Evolutionary conservation across 768 basidiomycete species (phyloP).

Genomic region (Russula dissimulans): DNA sequence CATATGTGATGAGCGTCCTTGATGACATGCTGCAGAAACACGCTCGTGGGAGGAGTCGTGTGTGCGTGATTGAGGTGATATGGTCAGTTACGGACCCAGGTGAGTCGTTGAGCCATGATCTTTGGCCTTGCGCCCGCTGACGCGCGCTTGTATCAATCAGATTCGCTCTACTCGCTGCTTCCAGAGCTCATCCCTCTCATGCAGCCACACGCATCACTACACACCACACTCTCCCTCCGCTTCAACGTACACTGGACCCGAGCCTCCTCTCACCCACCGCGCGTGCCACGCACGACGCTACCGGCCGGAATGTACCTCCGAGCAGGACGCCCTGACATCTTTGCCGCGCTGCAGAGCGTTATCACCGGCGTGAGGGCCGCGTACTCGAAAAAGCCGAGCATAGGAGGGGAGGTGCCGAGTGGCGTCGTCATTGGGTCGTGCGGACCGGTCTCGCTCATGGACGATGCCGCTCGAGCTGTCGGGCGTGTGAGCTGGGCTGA

Average conservation of each 20-base stretch:
- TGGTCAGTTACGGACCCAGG: slow-evolving; percentile 43
- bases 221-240: slow-evolving; percentile 27
- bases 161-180: slow-evolving; percentile 31
- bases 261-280: slow-evolving; percentile 21
- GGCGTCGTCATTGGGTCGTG: slow-evolving; percentile 38
- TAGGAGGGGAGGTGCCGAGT: not conserved
- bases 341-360: slow-evolving; percentile 19
- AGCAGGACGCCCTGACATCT: slow-evolving; percentile 24
- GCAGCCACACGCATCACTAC: slow-evolving; percentile 23
- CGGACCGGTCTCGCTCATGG: slow-evolving; percentile 32
- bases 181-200: slow-evolving; percentile 32
- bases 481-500: slow-evolving; percentile 25
- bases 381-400: slow-evolving; percentile 14
- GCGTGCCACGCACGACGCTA: slow-evolving; percentile 17
- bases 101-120: slow-evolving; percentile 21
- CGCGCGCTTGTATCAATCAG: slow-evolving; percentile 14
- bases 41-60: slow-evolving; percentile 28
- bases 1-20: slow-evolving; percentile 42
- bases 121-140: too few relatives aligned
- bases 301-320: slow-evolving; percentile 26
- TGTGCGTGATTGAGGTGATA: slow-evolving; percentile 42
- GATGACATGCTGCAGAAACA: slow-evolving; percentile 42
- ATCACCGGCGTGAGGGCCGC: slow-evolving; percentile 21
- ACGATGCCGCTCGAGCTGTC: slow-evolving; percentile 31
- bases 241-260: slow-evolving; percentile 41